Evolutionary conservation across 345 rosid genomes (phyloP), one percentile per base, ranked within the genome.

Genomic region (Hirschfeldia incana): DNA sequence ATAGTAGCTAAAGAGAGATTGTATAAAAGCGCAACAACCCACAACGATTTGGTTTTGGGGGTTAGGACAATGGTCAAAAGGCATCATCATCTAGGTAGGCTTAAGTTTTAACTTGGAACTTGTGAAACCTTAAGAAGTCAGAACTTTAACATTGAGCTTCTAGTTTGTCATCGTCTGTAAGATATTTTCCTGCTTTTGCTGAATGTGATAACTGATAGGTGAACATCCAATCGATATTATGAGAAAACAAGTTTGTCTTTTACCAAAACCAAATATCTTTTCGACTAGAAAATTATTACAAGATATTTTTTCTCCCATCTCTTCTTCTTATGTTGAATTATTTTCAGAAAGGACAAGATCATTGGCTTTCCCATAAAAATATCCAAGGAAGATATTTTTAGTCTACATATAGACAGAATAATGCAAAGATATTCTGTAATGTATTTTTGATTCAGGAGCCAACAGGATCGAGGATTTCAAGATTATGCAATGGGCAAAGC

Each of bases 401-500:
- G 77, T 65, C 46, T 4, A 57, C 77, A 30, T 42, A 67, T 59
- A 42, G 37, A 72, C 68, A 32, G 37, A 61, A 51, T 58, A 61
- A 12, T 33, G 69, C 49, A 8, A 33, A 78, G 64, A 78, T 73
- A 42, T 78, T 79, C 67, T 49, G 70, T 49, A 63, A 4, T 30
- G 2, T 12, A 9, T 39, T 30, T 61, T 42, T 36, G 3, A 12
- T n/a, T 66, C 13, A n/a, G 15, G 68, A 60, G 15, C 73, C 33
- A 59, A 32, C 36, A 49, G 53, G 36, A 73, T 64, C 21, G 21
- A 67, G 4, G 30, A 1, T 4, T 64, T 89, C 78, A 92, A 70
- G 65, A 80, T 69, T 86, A 88, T 8, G 97, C 91, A 15, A 86
- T 61, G 1, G 98, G 98, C 72, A 94, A 94, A 28, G 87, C 89